phyloP scores from a whole-genome alignment of 768 basidiomycete genomes.

The Lactarius tabidus region DNA sequence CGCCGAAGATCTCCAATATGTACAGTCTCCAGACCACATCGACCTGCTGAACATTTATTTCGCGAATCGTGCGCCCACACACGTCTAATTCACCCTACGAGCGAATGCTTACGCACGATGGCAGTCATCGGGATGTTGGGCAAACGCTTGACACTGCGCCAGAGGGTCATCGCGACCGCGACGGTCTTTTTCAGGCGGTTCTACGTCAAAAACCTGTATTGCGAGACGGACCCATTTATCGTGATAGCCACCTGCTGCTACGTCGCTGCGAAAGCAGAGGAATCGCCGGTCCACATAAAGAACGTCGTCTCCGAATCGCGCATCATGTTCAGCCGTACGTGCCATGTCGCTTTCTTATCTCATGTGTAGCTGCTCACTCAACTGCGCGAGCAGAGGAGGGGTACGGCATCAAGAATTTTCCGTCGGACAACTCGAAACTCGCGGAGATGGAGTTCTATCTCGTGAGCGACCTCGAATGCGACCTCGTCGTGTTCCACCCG shows the following conservation, averaged over 20 bases:
- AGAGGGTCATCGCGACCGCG: conserved; percentile 90
- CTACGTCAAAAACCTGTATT: conserved; percentile 92
- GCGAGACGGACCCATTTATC: conserved; percentile 92
- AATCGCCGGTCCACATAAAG: conserved; percentile 93
- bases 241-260: conserved; percentile 93
- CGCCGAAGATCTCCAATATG: conserved; percentile 70
- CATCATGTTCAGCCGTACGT: conserved; percentile 66
- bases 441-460: conserved; percentile 99
- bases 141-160: conserved; percentile 75
- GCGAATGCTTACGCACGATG: neutral
- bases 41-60: conserved; percentile 87
- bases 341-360: neutral
- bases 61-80: conserved; percentile 56
- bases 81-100: neutral
- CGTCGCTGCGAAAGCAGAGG: conserved; percentile 96
- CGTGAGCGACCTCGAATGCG: conserved; percentile 93
- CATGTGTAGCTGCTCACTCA: neutral
- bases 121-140: conserved; percentile 84
- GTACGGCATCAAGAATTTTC: conserved; percentile 75
- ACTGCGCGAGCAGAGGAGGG: conserved; percentile 45
- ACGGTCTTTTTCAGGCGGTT: conserved; percentile 96
- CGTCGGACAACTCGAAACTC: conserved; percentile 82
- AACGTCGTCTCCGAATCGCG: conserved; percentile 82
- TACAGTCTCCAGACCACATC: conserved; percentile 71
- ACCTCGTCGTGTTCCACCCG: conserved; percentile 89